Conservation (phyloP, 306 rosid species). For the Vigna reflexopilosa region DNA sequence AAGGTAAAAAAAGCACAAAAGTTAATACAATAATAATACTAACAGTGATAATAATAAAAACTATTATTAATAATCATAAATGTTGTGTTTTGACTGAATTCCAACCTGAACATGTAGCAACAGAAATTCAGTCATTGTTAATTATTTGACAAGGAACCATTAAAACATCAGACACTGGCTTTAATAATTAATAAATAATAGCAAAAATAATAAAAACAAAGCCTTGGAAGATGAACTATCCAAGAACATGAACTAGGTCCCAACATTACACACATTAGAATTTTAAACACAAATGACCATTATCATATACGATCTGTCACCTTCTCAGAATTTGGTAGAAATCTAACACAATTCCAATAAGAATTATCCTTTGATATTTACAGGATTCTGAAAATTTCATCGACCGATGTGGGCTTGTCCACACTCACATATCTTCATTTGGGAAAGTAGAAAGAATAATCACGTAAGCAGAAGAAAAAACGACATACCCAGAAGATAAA, state of each 20-base stretch:
- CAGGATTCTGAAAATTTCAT: too few species aligned
- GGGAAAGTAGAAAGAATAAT: background rate
- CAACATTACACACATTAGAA: background rate
- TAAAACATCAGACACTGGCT: background rate
- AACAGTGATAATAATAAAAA: too few species aligned
- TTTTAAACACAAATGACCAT: background rate
- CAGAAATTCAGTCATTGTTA: background rate
- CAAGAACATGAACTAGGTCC: background rate
- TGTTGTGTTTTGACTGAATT: background rate
- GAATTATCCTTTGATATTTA: background rate
- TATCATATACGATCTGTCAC: too few species aligned
- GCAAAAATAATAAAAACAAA: background rate
- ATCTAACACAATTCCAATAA: too few species aligned
- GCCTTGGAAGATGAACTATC: background rate
- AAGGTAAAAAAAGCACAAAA: too few species aligned
- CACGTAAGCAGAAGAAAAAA: background rate
- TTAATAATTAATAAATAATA: background rate
- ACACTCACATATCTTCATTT: background rate
- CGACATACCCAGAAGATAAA: constrained; percentile 37
- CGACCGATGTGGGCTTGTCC: too few species aligned
- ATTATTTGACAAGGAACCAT: background rate
- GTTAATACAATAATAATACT: too few species aligned
- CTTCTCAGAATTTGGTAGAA: too few species aligned
- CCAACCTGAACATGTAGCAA: background rate
- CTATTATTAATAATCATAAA: background rate